These are phyloP conservation scores for Balakata baccata DNA, from an alignment of 345 rosid species.

Conservation along the genomic window DNA sequence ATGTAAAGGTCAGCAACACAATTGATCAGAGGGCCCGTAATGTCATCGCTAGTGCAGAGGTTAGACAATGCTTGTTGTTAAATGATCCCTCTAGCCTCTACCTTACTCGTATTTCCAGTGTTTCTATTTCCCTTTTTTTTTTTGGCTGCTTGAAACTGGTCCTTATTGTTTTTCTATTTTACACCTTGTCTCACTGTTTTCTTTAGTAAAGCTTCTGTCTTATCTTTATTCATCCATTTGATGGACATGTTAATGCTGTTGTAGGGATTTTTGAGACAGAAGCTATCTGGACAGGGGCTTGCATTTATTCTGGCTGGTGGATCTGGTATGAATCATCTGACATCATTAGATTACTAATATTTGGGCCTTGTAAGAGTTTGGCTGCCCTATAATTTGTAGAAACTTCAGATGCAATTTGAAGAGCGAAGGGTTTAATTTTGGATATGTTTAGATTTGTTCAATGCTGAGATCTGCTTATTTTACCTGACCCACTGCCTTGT, in stretches of 20 bases:
- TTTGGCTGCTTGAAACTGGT: neutral
- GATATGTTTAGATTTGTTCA: slow-evolving; percentile 6
- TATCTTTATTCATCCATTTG: slow-evolving; percentile 13
- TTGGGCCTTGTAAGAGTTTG: neutral
- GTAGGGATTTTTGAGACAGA: slow-evolving; percentile 93
- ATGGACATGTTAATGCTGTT: slow-evolving; percentile 18
- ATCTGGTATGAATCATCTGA: slow-evolving; percentile 60
- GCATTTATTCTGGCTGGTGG: slow-evolving; percentile 93
- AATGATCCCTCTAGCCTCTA: neutral
- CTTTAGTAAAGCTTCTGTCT: slow-evolving; percentile 8
- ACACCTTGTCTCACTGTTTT: neutral
- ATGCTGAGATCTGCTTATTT: neutral
- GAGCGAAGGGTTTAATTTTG: neutral
- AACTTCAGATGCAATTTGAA: neutral
- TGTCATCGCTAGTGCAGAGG: slow-evolving; percentile 70
- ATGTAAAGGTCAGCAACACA: slow-evolving; percentile 78
- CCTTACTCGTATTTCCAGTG: neutral
- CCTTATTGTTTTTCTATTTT: no score
- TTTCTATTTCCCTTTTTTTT: neutral
- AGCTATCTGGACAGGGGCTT: slow-evolving; percentile 86
- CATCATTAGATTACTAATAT: neutral
- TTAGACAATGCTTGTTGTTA: slow-evolving; percentile 22
- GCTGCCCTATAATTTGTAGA: slow-evolving; percentile 1
- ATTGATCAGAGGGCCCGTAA: slow-evolving; percentile 78
- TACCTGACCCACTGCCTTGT: neutral